A percentile compares a stretch with the other conserved stretches of the same genome.
Evolutionary conservation across 192 early-diverging fungal genomes (phyloP).

Genomic region (Fimicolochytrium jonesii): DNA sequence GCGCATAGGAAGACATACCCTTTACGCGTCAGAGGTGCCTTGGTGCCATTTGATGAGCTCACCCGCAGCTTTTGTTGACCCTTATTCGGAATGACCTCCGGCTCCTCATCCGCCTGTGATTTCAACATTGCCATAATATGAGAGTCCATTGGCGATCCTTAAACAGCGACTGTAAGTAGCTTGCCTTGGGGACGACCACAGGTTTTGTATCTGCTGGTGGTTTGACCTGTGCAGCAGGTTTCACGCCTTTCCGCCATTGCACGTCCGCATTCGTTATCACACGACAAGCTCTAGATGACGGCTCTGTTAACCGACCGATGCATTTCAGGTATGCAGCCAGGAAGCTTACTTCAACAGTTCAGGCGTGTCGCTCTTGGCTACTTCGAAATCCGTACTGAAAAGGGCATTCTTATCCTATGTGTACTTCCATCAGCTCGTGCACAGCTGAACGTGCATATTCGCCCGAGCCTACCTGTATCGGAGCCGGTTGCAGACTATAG

Average conservation of each 20-base stretch:
- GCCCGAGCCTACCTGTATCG: not conserved
- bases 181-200: not conserved
- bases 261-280: conserved; percentile 4
- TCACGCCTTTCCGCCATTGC: not conserved
- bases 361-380: conserved; percentile 13
- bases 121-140: no score
- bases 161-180: not conserved
- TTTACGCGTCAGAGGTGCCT: not conserved
- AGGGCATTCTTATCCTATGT: conserved; percentile 2
- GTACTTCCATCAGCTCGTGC: not conserved
- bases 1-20: not conserved
- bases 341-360: conserved; percentile 8
- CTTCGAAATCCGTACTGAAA: conserved; percentile 16
- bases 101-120: no score
- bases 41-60: not conserved
- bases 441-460: not conserved
- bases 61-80: not conserved
- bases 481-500: conserved; percentile 19
- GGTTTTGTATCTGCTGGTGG: not conserved
- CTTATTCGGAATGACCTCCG: not conserved
- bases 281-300: conserved; percentile 4
- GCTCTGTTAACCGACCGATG: not conserved
- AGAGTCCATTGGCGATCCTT: no score
- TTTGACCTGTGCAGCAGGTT: not conserved
- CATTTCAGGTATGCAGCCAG: not conserved